Evolutionary conservation across 148 eudicot genomes (phyloP).

Genomic region (Simmondsia chinensis): DNA sequence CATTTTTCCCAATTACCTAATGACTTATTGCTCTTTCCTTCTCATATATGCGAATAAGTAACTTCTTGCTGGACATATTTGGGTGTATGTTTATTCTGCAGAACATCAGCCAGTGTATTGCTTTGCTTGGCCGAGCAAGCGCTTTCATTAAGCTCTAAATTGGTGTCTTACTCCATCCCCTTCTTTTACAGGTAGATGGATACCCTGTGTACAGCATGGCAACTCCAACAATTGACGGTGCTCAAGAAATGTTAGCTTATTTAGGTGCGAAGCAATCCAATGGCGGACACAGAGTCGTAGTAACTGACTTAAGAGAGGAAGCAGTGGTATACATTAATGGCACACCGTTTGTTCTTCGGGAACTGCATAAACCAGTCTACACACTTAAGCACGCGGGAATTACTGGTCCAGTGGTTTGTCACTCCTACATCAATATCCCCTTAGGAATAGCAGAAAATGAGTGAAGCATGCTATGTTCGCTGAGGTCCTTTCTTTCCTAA

Average conservation of each 20-base stretch:
- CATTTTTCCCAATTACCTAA: too few species aligned
- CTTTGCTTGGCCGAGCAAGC: too few species aligned
- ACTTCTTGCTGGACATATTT: too few species aligned
- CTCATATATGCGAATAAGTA: too few species aligned
- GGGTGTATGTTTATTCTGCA: too few species aligned
- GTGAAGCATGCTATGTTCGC: background rate
- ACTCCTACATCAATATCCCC: conserved; percentile 5
- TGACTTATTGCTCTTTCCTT: too few species aligned
- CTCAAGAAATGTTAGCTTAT: conserved; percentile 78
- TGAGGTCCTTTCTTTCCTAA: conserved; percentile 6
- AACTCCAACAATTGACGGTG: conserved; percentile 81
- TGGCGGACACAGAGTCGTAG: conserved; percentile 42
- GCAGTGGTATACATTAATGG: conserved; percentile 87
- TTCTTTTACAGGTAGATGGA: conserved; percentile 62
- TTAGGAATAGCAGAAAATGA: conserved; percentile 1
- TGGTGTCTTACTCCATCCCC: background rate
- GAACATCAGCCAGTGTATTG: too few species aligned
- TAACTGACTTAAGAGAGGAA: conserved; percentile 90
- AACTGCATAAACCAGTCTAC: conserved; percentile 83
- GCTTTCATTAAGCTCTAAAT: too few species aligned
- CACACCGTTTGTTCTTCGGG: conserved; percentile 90
- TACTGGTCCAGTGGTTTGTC: conserved; percentile 81
- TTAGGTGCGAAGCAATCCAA: conserved; percentile 49
- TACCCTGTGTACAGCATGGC: conserved; percentile 97
- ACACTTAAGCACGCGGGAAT: conserved; percentile 92